Percentiles rank a stretch among this genome's conserved stretches.
Conservation (phyloP, 257 asterid species). For the Striga asiatica region DNA sequence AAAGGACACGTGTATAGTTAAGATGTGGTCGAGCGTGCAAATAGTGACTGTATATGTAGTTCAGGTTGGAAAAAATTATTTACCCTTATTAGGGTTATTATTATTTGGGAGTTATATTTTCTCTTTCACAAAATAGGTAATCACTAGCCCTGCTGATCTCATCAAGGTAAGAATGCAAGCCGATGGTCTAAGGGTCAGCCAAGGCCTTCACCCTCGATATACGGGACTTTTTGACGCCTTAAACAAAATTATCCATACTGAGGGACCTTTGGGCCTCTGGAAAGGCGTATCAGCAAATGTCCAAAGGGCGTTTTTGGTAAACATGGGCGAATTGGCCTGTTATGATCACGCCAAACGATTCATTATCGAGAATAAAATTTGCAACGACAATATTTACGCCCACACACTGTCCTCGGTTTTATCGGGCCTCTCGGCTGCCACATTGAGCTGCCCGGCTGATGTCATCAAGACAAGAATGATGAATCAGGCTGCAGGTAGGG, state of each 20-base stretch:
- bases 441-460: conserved; percentile 82
- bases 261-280: conserved; percentile 72
- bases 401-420: conserved; percentile 69
- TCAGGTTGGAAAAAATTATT: too few species aligned
- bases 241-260: conserved; percentile 40
- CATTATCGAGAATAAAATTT: conserved; percentile 37
- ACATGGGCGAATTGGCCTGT: conserved; percentile 92
- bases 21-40: too few species aligned
- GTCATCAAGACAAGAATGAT: conserved; percentile 81
- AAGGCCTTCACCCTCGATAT: conserved; percentile 49
- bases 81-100: too few species aligned
- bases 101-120: conserved; percentile 11
- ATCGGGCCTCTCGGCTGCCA: conserved; percentile 72
- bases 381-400: conserved; percentile 59
- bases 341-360: conserved; percentile 72
- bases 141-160: conserved; percentile 93
- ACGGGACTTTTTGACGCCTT: conserved; percentile 56
- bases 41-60: too few species aligned
- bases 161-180: conserved; percentile 94
- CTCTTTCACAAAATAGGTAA: conserved; percentile 38
- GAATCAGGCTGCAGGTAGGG: conserved; percentile 38
- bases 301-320: conserved; percentile 75
- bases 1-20: too few species aligned
- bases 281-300: conserved; percentile 67
- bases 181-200: conserved; percentile 38